Percentiles rank a stretch among this genome's conserved stretches.
Conservation (phyloP, 2,329 filamentous ascomycete species). For the Fusarium succisae region DNA sequence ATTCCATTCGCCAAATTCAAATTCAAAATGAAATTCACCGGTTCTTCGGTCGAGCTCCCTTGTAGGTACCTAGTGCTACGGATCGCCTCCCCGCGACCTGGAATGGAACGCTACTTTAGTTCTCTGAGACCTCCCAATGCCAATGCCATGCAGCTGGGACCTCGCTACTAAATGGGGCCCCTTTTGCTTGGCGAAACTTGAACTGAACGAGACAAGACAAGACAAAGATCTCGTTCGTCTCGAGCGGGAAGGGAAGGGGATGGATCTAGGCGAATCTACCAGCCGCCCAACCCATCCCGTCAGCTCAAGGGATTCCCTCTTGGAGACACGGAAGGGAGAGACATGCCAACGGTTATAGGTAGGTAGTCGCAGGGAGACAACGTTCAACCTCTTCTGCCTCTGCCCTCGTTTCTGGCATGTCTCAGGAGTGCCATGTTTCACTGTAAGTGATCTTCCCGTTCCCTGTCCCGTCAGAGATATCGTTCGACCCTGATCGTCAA, state of each 20-base stretch:
- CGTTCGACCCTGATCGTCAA: conserved; percentile 13
- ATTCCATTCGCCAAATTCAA: neutral
- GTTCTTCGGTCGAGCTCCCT: conserved; percentile 10
- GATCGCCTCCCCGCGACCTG: conserved; percentile 26
- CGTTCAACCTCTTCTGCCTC: neutral
- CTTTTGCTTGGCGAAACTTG: conserved; percentile 8
- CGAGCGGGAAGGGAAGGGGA: conserved; percentile 18
- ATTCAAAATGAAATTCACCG: conserved; percentile 13
- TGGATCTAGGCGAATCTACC: conserved; percentile 33
- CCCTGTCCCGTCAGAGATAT: conserved; percentile 4
- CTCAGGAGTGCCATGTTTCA: conserved; percentile 30
- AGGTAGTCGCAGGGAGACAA: conserved; percentile 1
- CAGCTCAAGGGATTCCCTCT: conserved; percentile 1
- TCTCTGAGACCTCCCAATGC: neutral
- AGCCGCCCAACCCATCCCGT: neutral
- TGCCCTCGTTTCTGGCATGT: conserved; percentile 2
- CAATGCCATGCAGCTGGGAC: conserved; percentile 13
- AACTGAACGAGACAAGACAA: neutral
- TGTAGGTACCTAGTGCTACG: conserved; percentile 8
- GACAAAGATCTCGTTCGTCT: conserved; percentile 15
- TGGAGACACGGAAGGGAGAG: conserved; percentile 30
- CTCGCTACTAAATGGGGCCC: neutral
- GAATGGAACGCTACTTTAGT: conserved; percentile 27
- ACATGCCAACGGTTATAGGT: conserved; percentile 25
- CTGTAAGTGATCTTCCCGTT: conserved; percentile 15